Percentiles rank a stretch among this genome's conserved stretches.
Evolutionary conservation across 2,329 filamentous ascomycete genomes (phyloP).

Genomic region (Hypoxylon sp.): DNA sequence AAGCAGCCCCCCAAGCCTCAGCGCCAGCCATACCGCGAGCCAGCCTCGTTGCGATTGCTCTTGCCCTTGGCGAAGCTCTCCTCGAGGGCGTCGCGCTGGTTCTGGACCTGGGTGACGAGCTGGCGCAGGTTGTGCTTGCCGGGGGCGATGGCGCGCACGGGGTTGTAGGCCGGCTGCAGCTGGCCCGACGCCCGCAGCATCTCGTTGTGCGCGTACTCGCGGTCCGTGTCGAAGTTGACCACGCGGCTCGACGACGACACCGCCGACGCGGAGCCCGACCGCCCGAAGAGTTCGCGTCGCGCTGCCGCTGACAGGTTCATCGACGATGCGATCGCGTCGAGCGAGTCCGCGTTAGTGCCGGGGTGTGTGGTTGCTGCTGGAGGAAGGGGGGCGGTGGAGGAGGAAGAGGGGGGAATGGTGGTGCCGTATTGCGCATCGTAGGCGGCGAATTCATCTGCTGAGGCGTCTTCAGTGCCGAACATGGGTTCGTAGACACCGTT

Average conservation of each 20-base stretch:
- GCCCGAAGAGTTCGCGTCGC: constrained; percentile 88
- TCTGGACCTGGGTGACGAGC: constrained; percentile 85
- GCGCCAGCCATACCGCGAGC: constrained; percentile 85
- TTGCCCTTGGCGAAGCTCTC: constrained; percentile 90
- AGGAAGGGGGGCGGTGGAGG: constrained; percentile 48
- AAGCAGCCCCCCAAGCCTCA: too few relatives aligned
- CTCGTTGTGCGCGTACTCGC: constrained; percentile 90
- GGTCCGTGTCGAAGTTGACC: constrained; percentile 89
- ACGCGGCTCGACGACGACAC: constrained; percentile 70
- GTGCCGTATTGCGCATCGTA: constrained; percentile 53
- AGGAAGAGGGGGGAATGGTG: constrained; percentile 32
- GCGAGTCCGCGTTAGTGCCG: constrained; percentile 60
- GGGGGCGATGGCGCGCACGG: constrained; percentile 84
- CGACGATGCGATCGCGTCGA: constrained; percentile 80
- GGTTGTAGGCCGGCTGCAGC: constrained; percentile 78
- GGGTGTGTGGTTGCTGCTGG: constrained; percentile 40
- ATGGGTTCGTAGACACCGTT: constrained; percentile 66
- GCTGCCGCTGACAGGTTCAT: constrained; percentile 84
- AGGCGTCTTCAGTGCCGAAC: constrained; percentile 57
- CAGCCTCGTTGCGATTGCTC: constrained; percentile 85
- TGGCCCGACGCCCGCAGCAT: constrained; percentile 78
- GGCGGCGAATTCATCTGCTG: constrained; percentile 55
- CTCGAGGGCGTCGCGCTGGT: constrained; percentile 88
- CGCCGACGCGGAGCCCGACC: constrained; percentile 62
- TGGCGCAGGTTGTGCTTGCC: constrained; percentile 93